Percentiles rank a stretch among this genome's conserved stretches.
Evolutionary conservation across 2,329 filamentous ascomycete genomes (phyloP).

Genomic region (Alternaria triticina): DNA sequence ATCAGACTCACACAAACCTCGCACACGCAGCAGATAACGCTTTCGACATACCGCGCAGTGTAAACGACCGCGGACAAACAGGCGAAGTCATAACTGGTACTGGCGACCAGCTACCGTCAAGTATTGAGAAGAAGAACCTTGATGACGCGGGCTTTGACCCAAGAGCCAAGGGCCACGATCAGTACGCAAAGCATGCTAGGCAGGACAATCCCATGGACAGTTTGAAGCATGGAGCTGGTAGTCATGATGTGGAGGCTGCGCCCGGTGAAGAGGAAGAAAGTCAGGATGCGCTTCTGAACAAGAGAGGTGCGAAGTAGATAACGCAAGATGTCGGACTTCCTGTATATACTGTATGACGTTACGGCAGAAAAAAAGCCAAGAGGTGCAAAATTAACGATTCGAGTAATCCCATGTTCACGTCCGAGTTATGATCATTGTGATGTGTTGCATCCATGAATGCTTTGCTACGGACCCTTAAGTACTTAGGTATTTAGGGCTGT

Average conservation of each 20-base stretch:
- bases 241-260: constrained; percentile 29
- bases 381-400: not conserved
- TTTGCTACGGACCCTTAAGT: not conserved
- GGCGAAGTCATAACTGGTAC: constrained; percentile 45
- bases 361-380: not conserved
- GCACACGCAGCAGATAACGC: constrained; percentile 57
- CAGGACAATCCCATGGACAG: constrained; percentile 23
- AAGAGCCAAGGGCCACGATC: constrained; percentile 30
- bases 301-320: constrained; percentile 28
- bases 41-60: constrained; percentile 53
- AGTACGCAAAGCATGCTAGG: constrained; percentile 30
- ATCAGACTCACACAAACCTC: constrained; percentile 51
- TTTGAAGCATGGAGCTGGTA: constrained; percentile 18
- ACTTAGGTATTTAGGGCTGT: not conserved
- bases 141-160: constrained; percentile 31
- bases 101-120: constrained; percentile 39
- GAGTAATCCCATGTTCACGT: not conserved
- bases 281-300: constrained; percentile 33
- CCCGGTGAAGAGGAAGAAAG: constrained; percentile 35
- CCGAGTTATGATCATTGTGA: not conserved
- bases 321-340: not conserved
- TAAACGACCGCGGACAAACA: constrained; percentile 41
- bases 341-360: not conserved
- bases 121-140: constrained; percentile 42
- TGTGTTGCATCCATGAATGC: not conserved